Percentiles rank a stretch among this genome's conserved stretches.
These are phyloP conservation scores for Trichoderma semiorbis DNA, from an alignment of 2,329 filamentous ascomycete species.

Conservation along the genomic window DNA sequence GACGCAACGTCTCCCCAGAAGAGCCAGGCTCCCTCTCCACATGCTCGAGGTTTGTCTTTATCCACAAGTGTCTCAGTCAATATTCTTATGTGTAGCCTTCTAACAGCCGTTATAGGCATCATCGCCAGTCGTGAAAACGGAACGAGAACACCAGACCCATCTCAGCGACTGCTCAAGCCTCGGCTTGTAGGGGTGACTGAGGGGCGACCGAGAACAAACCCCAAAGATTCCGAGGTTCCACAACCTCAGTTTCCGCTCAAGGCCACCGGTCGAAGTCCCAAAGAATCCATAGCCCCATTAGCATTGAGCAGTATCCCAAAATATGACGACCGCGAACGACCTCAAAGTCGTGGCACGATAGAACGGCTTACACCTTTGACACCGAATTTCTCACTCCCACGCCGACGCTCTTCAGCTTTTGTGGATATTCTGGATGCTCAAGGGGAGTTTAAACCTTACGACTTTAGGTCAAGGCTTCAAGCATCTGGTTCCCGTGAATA, in stretches of 20 bases:
- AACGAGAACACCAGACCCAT: conserved; percentile 2
- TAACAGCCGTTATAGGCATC: conserved; percentile 1
- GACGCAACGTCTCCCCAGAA: background rate
- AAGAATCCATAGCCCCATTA: background rate
- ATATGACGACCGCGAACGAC: background rate
- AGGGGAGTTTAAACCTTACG: conserved; percentile 46
- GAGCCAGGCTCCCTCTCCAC: background rate
- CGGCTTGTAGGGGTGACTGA: conserved; percentile 14
- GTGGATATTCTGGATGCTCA: conserved; percentile 59
- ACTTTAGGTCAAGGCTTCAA: conserved; percentile 47
- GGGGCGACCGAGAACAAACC: background rate
- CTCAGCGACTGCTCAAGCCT: conserved; percentile 12
- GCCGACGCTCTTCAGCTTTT: conserved; percentile 11
- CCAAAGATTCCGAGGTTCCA: background rate
- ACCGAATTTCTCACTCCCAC: background rate
- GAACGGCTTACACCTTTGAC: background rate
- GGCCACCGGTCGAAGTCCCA: background rate
- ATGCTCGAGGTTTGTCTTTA: conserved; percentile 6
- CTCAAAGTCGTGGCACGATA: background rate
- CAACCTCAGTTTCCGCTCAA: background rate
- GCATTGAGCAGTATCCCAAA: background rate
- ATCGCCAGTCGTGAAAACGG: conserved; percentile 1
- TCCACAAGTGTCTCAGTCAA: too few relatives aligned
- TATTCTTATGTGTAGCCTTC: background rate
- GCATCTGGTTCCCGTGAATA: conserved; percentile 53